Percentiles rank a stretch among this genome's conserved stretches.
Evolutionary conservation across 2,329 filamentous ascomycete species (phyloP).

Genomic region (Colletotrichum camelliae): DNA sequence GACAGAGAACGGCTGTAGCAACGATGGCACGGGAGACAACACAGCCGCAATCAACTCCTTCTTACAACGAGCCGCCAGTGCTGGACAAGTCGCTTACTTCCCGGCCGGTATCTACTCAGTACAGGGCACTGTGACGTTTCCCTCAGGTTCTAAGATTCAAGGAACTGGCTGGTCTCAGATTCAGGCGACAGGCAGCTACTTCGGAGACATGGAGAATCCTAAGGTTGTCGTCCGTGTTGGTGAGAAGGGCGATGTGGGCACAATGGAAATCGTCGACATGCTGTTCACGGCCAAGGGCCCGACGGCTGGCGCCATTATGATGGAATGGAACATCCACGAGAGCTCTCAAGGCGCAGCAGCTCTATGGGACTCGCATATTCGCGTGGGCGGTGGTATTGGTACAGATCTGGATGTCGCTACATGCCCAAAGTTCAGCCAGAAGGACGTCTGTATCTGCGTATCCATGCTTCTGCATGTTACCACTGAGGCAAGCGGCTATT

Average conservation of each 20-base stretch:
- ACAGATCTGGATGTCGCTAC: conserved; percentile 67
- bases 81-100: conserved; percentile 24
- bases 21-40: conserved; percentile 39
- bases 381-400: conserved; percentile 74
- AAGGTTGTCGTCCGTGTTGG: conserved; percentile 72
- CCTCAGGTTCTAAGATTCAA: conserved; percentile 68
- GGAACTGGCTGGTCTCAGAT: conserved; percentile 74
- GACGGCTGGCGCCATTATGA: conserved; percentile 71
- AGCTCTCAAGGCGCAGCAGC: conserved; percentile 47
- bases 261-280: conserved; percentile 73
- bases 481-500: conserved; percentile 47
- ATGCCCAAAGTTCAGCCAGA: conserved; percentile 59
- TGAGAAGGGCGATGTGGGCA: conserved; percentile 61
- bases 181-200: conserved; percentile 62
- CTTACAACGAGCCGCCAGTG: not conserved
- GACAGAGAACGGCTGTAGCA: conserved; percentile 25
- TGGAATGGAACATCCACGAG: conserved; percentile 74
- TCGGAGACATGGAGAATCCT: conserved; percentile 65
- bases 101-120: conserved; percentile 31
- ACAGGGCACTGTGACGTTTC: conserved; percentile 45
- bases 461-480: conserved; percentile 57
- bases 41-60: conserved; percentile 26
- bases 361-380: conserved; percentile 61
- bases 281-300: conserved; percentile 70
- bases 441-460: conserved; percentile 63